A percentile compares a stretch with the other conserved stretches of the same genome.
These are phyloP conservation scores for Linum usitatissimum DNA, from an alignment of 345 rosid species.

Conservation along the genomic window DNA sequence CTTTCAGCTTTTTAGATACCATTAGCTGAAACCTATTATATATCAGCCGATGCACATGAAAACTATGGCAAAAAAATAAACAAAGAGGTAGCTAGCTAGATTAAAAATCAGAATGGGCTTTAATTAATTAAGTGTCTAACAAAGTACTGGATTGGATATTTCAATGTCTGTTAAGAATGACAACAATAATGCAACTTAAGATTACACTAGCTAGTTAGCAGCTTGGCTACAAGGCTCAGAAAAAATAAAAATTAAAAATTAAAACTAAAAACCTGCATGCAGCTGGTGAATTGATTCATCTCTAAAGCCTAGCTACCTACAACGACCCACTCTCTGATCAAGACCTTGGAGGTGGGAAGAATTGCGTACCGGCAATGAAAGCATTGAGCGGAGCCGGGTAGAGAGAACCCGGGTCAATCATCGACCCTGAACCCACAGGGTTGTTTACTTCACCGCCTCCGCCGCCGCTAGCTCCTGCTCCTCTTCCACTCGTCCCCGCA, in stretches of 20 bases:
- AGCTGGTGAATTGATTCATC: background rate
- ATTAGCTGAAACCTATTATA: no score
- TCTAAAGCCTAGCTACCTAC: background rate
- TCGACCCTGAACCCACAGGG: conserved; percentile 19
- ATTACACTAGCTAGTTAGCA: background rate
- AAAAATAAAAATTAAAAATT: no score
- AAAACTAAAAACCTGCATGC: background rate
- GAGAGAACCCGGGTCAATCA: conserved; percentile 43
- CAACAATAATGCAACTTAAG: background rate
- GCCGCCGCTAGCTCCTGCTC: conserved; percentile 15
- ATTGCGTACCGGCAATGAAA: conserved; percentile 62
- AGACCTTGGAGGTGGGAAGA: conserved; percentile 73
- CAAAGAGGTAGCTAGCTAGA: no score
- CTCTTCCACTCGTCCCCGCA: conserved; percentile 12
- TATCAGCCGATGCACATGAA: background rate
- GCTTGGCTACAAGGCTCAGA: background rate
- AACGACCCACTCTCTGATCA: background rate
- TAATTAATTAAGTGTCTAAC: no score
- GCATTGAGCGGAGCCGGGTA: conserved; percentile 43
- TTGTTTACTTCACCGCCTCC: conserved; percentile 18
- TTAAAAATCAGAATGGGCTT: no score
- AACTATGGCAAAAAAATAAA: no score
- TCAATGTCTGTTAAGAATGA: background rate
- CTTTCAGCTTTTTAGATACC: no score
- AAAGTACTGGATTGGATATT: no score